Evolutionary conservation across 768 basidiomycete genomes (phyloP).

Genomic region (Mycena galericulata): DNA sequence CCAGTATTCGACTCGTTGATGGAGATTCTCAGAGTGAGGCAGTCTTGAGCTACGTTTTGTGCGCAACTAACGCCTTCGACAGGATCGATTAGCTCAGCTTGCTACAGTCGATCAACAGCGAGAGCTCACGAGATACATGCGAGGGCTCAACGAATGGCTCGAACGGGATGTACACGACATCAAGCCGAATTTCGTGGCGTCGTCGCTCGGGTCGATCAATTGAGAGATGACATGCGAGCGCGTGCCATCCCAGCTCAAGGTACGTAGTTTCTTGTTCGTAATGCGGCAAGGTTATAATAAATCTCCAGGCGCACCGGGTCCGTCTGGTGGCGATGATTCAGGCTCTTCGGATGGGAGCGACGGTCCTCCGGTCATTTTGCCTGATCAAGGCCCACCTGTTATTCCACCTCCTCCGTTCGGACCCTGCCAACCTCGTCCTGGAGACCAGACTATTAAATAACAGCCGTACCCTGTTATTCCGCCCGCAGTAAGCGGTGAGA

Average conservation of each 20-base stretch:
- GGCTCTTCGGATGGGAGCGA: conserved; percentile 23
- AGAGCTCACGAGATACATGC: conserved; percentile 84
- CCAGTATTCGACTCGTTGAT: conserved; percentile 76
- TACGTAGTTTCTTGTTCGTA: conserved; percentile 36
- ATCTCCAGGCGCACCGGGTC: conserved; percentile 10
- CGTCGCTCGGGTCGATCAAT: conserved; percentile 66
- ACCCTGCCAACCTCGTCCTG: neutral
- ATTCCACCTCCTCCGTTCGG: neutral
- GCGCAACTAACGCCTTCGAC: conserved; percentile 23
- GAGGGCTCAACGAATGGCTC: conserved; percentile 82
- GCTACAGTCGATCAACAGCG: conserved; percentile 85
- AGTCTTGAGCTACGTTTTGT: conserved; percentile 7
- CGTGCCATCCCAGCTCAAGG: conserved; percentile 51
- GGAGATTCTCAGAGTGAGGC: conserved; percentile 71
- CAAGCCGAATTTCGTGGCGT: conserved; percentile 79
- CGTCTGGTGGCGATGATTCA: conserved; percentile 12
- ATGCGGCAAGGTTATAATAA: neutral
- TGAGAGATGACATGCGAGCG: conserved; percentile 57
- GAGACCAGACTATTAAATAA: too few species aligned
- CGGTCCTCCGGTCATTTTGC: conserved; percentile 20
- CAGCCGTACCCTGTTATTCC: conserved; percentile 60
- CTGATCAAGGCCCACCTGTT: conserved; percentile 2
- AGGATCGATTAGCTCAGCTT: conserved; percentile 79
- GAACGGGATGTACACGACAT: conserved; percentile 81
- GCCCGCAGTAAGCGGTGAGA: too few species aligned